Evolutionary conservation across 306 rosid species (phyloP), one percentile per base, ranked within the genome.

Genomic region (Cicer pinnatifidum): DNA sequence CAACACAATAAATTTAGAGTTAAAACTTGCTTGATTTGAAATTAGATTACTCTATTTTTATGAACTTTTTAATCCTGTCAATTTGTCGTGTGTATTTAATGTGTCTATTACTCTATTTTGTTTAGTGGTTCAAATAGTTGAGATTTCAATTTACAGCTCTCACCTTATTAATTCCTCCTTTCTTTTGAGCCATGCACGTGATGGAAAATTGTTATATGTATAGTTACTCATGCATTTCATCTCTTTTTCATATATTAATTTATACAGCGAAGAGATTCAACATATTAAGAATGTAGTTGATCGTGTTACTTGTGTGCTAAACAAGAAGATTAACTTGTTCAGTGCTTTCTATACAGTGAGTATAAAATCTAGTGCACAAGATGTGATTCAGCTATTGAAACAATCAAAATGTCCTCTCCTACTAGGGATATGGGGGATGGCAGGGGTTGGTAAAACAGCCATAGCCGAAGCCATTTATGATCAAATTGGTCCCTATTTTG

Each of bases 391-490:
- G 4, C 10, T 59, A 1, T 13, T 68, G 11, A 15, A 28, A 6
- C 8, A 5, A 11, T 6, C 74, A 16, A 8, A 17, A 0, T 1
- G 17, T 7, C 53, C 43, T 45, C 3, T 43, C 5, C 1, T 73
- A 16, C 5, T 68, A 5, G 80, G 80, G 40, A 16, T 76, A 2
- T 76, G 80, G 68, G 80, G 80, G 6, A 76, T 76, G 80, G 35
- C 10, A 10, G 80, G 80, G 4, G 11, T 43, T 2, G 73, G 59
- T 48, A 68, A 68, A 68, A 1, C 73, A n/a, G 0, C 9, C 46
- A 33, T 68, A 48, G 73, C 53, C 1, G 1, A 50, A 38, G 52
- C 62, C 4, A 7, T 50, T 7, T 74, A 17, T 17, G 1, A 0
- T 12, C 13, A 37, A 40, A 7, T 70, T 48, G 10, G 13, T 9